Conservation (phyloP, 139 green algal genomes). For the Picochlorum sp. region DNA sequence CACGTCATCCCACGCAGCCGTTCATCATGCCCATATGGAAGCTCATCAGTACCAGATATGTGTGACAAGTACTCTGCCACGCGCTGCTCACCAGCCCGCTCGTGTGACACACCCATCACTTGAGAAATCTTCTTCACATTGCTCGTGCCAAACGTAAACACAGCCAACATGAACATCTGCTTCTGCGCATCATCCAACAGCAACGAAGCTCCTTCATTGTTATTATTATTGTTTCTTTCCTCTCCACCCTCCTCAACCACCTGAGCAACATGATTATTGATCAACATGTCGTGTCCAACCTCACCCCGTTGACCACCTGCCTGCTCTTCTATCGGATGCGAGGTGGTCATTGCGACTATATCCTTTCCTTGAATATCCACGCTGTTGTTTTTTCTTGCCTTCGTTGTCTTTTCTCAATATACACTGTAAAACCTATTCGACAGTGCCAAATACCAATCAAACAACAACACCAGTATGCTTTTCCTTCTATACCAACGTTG, state of each 20-base stretch:
- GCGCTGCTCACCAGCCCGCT: no score
- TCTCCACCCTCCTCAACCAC: no score
- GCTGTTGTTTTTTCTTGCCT: no score
- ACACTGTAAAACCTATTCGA: no score
- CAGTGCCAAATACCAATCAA: conserved; percentile 6
- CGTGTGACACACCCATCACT: background rate
- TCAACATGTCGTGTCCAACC: background rate
- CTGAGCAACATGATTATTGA: no score
- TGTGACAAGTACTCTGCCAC: no score
- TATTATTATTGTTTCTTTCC: no score
- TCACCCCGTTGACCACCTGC: background rate
- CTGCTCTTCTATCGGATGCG: background rate
- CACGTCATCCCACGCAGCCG: background rate
- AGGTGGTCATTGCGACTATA: background rate
- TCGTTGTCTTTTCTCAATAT: no score
- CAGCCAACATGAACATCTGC: background rate
- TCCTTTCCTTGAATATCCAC: no score
- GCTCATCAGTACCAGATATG: background rate
- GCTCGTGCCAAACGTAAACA: background rate
- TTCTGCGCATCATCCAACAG: background rate
- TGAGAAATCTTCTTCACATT: conserved; percentile 3
- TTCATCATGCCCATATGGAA: background rate
- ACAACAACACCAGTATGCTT: no score
- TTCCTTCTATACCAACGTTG: no score
- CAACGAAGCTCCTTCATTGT: background rate